phyloP scores from a whole-genome alignment of 108 stramenopile genomes.

The Nitzschia palea region DNA sequence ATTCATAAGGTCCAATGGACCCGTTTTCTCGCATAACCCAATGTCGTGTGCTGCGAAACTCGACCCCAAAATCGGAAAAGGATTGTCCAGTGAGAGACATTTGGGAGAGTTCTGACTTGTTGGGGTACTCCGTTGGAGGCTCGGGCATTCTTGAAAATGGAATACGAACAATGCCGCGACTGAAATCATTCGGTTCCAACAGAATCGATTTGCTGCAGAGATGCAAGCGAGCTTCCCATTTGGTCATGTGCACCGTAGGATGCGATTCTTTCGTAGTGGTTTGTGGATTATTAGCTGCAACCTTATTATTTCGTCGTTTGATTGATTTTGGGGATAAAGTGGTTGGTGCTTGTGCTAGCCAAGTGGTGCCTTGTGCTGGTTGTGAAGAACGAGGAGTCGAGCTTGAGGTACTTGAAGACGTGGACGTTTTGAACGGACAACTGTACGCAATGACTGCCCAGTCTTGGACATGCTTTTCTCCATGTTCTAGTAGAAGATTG shows the following conservation, averaged over 20 bases:
- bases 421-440: conserved; percentile 3
- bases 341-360: conserved; percentile 9
- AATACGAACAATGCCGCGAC: conserved; percentile 61
- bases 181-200: conserved; percentile 76
- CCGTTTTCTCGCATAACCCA: conserved; percentile 63
- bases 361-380: conserved; percentile 8
- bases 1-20: conserved; percentile 57
- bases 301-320: conserved; percentile 16
- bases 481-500: conserved; percentile 72
- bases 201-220: conserved; percentile 74
- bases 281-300: background rate
- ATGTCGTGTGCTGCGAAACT: conserved; percentile 44
- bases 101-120: conserved; percentile 8
- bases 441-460: conserved; percentile 78
- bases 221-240: conserved; percentile 71
- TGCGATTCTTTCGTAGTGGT: conserved; percentile 29
- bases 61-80: conserved; percentile 24
- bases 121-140: conserved; percentile 50
- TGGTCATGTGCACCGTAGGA: conserved; percentile 56
- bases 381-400: conserved; percentile 4
- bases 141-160: conserved; percentile 63
- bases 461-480: conserved; percentile 78
- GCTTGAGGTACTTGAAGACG: conserved; percentile 5
- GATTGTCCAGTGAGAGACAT: conserved; percentile 12
- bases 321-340: conserved; percentile 3